Conservation (phyloP, 2,329 filamentous ascomycete species). For the Stachybotrys elegans region DNA sequence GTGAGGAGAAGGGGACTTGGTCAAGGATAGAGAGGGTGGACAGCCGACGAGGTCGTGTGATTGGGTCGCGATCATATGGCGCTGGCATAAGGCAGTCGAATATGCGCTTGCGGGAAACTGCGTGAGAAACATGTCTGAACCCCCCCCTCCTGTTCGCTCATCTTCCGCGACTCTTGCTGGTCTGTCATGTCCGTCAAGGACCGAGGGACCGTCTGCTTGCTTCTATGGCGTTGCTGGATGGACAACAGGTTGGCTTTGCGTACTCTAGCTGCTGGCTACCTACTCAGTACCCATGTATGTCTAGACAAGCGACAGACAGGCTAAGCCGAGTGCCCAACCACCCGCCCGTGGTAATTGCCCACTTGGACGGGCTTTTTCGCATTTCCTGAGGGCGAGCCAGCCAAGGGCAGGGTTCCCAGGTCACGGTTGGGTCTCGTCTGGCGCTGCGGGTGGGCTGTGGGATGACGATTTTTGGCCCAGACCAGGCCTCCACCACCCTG, state of each 20-base stretch:
- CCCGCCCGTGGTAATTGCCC: no score
- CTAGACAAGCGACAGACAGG: background rate
- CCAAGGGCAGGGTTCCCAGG: background rate
- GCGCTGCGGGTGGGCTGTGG: slow-evolving; percentile 1
- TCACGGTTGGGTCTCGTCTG: no score
- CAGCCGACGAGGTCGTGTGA: slow-evolving; percentile 8
- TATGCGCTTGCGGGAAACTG: background rate
- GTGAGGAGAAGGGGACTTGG: background rate
- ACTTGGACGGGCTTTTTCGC: background rate
- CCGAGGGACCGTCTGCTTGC: no score
- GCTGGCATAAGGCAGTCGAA: background rate
- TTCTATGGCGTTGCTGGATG: no score
- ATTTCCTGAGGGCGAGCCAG: background rate
- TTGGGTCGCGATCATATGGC: slow-evolving; percentile 5
- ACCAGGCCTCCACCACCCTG: background rate
- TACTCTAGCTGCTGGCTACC: background rate
- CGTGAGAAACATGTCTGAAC: background rate
- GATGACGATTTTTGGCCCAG: slow-evolving; percentile 3
- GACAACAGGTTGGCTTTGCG: no score
- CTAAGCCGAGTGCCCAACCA: background rate
- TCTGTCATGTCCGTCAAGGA: background rate
- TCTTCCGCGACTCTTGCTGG: background rate
- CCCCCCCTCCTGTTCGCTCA: background rate
- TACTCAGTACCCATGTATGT: background rate
- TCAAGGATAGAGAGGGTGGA: background rate